These are phyloP conservation scores for Acanthamoeba culbertsoni DNA, from an alignment of 208 protist species.

Conservation along the genomic window DNA sequence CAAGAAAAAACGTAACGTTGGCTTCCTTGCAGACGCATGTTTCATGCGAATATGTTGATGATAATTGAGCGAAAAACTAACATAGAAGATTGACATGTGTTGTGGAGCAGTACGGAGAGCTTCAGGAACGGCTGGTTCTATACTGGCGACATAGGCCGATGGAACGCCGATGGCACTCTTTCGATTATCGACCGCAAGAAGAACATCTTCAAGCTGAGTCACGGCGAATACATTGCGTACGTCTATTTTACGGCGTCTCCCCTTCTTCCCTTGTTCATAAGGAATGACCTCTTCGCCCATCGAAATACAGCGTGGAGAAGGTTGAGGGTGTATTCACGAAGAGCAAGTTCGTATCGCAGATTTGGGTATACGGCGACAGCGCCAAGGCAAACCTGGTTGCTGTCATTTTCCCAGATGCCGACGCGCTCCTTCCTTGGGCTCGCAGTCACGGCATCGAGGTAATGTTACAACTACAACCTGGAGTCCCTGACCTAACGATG, in stretches of 20 bases:
- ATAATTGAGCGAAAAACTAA: too few relatives aligned
- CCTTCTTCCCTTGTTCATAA: not conserved
- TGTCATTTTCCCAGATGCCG: constrained; percentile 79
- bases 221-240: constrained; percentile 85
- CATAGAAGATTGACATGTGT: too few relatives aligned
- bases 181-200: constrained; percentile 91
- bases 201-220: constrained; percentile 90
- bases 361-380: constrained; percentile 57
- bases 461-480: too few relatives aligned
- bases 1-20: constrained; percentile 77
- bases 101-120: constrained; percentile 16
- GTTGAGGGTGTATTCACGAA: constrained; percentile 2
- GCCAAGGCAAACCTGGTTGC: constrained; percentile 77
- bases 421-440: constrained; percentile 9
- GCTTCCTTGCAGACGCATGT: too few relatives aligned
- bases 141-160: constrained; percentile 87
- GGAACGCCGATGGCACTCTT: constrained; percentile 73
- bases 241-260: not conserved
- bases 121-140: constrained; percentile 84
- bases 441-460: not conserved
- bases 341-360: constrained; percentile 59
- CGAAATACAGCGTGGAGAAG: constrained; percentile 39
- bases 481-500: too few relatives aligned
- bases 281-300: not conserved
- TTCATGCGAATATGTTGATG: too few relatives aligned